Base-by-base conservation (phyloP, 192 early-diverging fungal genomes). In the Neocallimastix lanati region DNA sequence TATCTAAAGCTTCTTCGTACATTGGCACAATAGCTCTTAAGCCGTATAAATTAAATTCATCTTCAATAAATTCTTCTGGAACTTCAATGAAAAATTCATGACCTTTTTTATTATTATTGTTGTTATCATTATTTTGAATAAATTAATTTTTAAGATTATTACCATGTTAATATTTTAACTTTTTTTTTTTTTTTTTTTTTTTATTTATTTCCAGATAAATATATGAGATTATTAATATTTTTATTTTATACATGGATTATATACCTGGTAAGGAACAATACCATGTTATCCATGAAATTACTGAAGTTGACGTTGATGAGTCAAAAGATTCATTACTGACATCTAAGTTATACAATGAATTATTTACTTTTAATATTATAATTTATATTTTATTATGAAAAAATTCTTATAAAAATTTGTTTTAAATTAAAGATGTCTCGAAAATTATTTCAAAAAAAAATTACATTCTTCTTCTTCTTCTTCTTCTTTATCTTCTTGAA, bases 31-130 rank as follows among this genome's bases (percentile, higher is more conserved):
- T 86, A 25, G 90, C 85, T 82, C 86, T 87, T 27, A 99, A 89
- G 38, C 97, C 97, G 21, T 94, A 96, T 81, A 98, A 85, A 84
- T 99, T 99, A 86, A 99, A 99, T 81, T 96, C 95, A 84, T 99
- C 97, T 82, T 95, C 92, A 80, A 98, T 95, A 81, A 91, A 93
- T n/a, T 92, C 90, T 38, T 92, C 92, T 21, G 90, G 86, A 13
- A 94, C 91, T 82, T 92, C 91, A 77, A 87, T 87, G 85, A 92
- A 94, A 81, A 90, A 94, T 80, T 93, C 92, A 80, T 94, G 90
- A 38, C 93, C 93, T 78, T 84, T 85, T 25, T 18, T 37, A 13
- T 30, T 29, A 18, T n/a, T n/a, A n/a, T n/a, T n/a, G n/a, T n/a
- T n/a, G n/a, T n/a, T n/a, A n/a, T n/a, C n/a, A n/a, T n/a, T n/a